Percentiles rank a stretch among this genome's conserved stretches.
Conservation (phyloP, 176 grass and related monocot species). For the Typha latifolia region DNA sequence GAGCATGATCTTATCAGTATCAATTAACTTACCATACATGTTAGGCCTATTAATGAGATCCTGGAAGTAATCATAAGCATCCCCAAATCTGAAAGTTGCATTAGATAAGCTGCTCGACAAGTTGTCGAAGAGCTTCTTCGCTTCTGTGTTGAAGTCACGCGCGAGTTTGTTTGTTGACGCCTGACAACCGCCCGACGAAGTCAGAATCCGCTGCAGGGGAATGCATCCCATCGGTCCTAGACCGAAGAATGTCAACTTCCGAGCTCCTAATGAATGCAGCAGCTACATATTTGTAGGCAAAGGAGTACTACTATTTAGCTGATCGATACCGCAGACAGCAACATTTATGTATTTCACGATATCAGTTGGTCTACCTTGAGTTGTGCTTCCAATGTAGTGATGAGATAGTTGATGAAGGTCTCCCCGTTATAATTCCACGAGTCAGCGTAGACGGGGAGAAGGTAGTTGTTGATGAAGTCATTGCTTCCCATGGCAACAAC, state of each 20-base stretch:
- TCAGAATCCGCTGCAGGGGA: constrained; percentile 62
- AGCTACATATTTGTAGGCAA: constrained; percentile 1
- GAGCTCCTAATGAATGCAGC: constrained; percentile 46
- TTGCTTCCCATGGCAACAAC: constrained; percentile 90
- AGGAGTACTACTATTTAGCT: not conserved
- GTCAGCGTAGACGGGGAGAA: constrained; percentile 79
- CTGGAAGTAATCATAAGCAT: constrained; percentile 85
- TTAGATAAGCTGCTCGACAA: constrained; percentile 46
- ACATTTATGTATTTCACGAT: not conserved
- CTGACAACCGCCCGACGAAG: constrained; percentile 60
- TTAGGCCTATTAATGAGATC: constrained; percentile 60
- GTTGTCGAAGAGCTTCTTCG: constrained; percentile 16
- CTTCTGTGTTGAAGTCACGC: constrained; percentile 51
- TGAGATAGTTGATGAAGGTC: constrained; percentile 55
- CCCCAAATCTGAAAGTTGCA: constrained; percentile 61
- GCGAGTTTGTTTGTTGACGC: constrained; percentile 72
- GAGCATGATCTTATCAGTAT: no score
- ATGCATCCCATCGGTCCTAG: constrained; percentile 94
- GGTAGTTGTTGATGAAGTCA: constrained; percentile 99
- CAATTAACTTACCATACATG: constrained; percentile 23
- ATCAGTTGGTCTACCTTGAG: constrained; percentile 16
- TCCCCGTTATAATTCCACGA: constrained; percentile 80
- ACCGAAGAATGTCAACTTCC: constrained; percentile 77
- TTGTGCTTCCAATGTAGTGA: constrained; percentile 49
- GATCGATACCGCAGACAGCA: not conserved